Percentiles rank a stretch among this genome's conserved stretches.
These are phyloP conservation scores for Zostera marina DNA, from an alignment of 116 monocot genomes.

Conservation along the genomic window DNA sequence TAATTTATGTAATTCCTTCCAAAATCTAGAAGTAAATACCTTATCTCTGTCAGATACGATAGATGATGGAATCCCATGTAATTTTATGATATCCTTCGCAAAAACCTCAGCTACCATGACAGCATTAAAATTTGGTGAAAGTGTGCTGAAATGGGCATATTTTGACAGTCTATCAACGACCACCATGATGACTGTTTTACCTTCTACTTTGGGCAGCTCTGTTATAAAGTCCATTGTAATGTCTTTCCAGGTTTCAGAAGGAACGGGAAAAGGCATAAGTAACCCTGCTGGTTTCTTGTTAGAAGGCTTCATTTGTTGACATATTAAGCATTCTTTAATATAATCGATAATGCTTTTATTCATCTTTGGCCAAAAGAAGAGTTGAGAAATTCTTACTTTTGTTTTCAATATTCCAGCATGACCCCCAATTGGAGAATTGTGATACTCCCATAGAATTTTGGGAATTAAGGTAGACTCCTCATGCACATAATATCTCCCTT, in stretches of 20 bases:
- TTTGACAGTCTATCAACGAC: neutral
- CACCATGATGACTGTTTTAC: neutral
- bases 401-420: too few species aligned
- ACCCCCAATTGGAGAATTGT: too few species aligned
- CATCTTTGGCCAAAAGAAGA: too few species aligned
- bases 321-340: neutral
- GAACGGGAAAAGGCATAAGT: neutral
- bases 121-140: neutral
- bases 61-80: too few species aligned
- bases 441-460: too few species aligned
- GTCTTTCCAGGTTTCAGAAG: neutral
- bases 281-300: neutral
- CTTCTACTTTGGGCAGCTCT: neutral
- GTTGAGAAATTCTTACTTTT: too few species aligned
- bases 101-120: neutral
- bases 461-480: too few species aligned
- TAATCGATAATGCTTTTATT: neutral
- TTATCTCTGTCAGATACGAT: too few species aligned
- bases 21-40: too few species aligned
- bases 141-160: neutral
- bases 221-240: neutral
- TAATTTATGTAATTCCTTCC: too few species aligned
- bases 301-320: neutral
- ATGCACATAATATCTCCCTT: too few species aligned
- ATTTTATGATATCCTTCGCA: too few species aligned